Percentiles rank a stretch among this genome's conserved stretches.
phyloP scores from a whole-genome alignment of 1,139 yeast species.

The Taphrina deformans region DNA sequence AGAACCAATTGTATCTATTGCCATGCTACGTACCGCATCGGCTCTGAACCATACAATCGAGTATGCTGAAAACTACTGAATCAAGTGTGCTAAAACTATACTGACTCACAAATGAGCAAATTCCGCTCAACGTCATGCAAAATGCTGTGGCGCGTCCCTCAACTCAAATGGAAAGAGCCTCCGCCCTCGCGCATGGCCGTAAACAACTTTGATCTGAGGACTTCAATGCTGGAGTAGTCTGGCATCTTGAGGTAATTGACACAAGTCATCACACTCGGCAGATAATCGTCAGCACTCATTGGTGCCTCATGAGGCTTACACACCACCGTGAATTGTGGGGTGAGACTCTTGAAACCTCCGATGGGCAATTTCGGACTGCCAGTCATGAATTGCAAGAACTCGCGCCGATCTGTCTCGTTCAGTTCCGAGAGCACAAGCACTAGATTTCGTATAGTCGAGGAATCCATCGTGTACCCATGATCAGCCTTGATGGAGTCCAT shows the following conservation, averaged over 20 bases:
- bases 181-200: slow-evolving; percentile 87
- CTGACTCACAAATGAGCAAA: not conserved
- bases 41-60: too few species aligned
- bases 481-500: slow-evolving; percentile 70
- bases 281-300: slow-evolving; percentile 69
- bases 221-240: slow-evolving; percentile 62
- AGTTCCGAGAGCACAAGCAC: slow-evolving; percentile 62
- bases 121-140: not conserved
- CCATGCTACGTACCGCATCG: not conserved
- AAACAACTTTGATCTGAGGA: slow-evolving; percentile 59
- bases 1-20: too few species aligned
- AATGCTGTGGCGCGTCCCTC: not conserved
- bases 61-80: too few species aligned
- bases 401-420: slow-evolving; percentile 57
- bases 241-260: slow-evolving; percentile 92
- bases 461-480: slow-evolving; percentile 82
- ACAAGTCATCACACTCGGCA: slow-evolving; percentile 98
- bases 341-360: slow-evolving; percentile 84
- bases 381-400: slow-evolving; percentile 81
- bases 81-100: not conserved
- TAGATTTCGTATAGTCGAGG: slow-evolving; percentile 61
- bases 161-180: slow-evolving; percentile 80
- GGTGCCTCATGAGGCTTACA: slow-evolving; percentile 69
- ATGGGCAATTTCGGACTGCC: slow-evolving; percentile 92
- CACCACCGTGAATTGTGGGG: slow-evolving; percentile 86